These are phyloP conservation scores for Auxenochlorella pyrenoidosa DNA, from an alignment of 139 green algal species.

Conservation along the genomic window DNA sequence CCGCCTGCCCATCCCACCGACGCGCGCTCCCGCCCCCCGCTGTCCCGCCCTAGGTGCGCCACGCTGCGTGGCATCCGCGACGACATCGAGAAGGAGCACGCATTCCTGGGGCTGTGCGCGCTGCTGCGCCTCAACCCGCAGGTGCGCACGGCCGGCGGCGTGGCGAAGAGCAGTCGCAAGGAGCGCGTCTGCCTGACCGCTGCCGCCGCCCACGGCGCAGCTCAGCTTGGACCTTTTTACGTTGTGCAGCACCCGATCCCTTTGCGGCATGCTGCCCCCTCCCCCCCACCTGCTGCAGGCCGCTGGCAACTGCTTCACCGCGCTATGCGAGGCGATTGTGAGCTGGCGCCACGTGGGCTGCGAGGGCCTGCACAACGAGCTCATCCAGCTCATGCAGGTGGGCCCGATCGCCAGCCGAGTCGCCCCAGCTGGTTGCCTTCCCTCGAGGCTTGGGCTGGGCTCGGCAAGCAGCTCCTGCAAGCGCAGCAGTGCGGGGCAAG, in stretches of 20 bases:
- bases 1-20: too few species aligned
- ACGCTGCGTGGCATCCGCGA: conserved; percentile 87
- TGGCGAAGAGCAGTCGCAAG: too few species aligned
- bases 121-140: conserved; percentile 79
- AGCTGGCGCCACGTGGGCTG: conserved; percentile 73
- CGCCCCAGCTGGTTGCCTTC: not conserved
- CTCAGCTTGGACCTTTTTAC: too few species aligned
- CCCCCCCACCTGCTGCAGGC: not conserved
- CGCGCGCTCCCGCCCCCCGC: not conserved
- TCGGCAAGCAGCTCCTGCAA: too few species aligned
- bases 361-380: conserved; percentile 63
- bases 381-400: conserved; percentile 65
- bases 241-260: too few species aligned
- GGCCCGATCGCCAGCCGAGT: not conserved
- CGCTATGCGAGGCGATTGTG: conserved; percentile 71
- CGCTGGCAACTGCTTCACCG: conserved; percentile 23
- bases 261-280: not conserved
- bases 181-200: too few species aligned
- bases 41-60: conserved; percentile 55
- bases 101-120: conserved; percentile 83
- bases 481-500: too few species aligned
- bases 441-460: too few species aligned
- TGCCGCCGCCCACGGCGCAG: too few species aligned
- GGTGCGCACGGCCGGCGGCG: not conserved
- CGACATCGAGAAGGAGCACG: conserved; percentile 95